phyloP scores from a whole-genome alignment of 495 filamentous ascomycete species.

The Clohesyomyces aquaticus region DNA sequence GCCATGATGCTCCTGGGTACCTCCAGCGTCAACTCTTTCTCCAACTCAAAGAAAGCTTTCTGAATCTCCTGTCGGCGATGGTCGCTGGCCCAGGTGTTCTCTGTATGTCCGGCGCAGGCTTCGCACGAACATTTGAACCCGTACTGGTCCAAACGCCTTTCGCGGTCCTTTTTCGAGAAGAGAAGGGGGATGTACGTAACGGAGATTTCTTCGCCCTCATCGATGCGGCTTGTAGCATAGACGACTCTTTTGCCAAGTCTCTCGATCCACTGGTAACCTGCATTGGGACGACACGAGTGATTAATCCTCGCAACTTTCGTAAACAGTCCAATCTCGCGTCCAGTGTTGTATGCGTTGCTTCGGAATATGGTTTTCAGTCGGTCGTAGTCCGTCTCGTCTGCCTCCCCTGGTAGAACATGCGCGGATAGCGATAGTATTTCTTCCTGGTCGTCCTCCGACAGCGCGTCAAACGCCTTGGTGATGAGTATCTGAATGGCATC shows the following conservation, averaged over 20 bases:
- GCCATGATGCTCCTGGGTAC: background rate
- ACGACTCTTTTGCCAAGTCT: slow-evolving; percentile 17
- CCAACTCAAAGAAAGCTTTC: slow-evolving; percentile 5
- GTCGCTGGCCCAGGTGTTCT: slow-evolving; percentile 14
- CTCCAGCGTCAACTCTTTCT: slow-evolving; percentile 5
- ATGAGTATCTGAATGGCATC: slow-evolving; percentile 3
- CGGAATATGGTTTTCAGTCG: slow-evolving; percentile 27
- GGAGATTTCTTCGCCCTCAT: slow-evolving; percentile 30
- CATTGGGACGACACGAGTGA: slow-evolving; percentile 36
- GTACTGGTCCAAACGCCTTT: slow-evolving; percentile 25
- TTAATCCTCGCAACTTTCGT: slow-evolving; percentile 32
- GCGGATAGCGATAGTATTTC: slow-evolving; percentile 15
- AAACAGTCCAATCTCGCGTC: slow-evolving; percentile 28
- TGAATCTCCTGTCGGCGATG: slow-evolving; percentile 23
- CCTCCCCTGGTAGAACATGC: slow-evolving; percentile 8
- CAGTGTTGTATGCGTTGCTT: slow-evolving; percentile 33
- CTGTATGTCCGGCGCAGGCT: slow-evolving; percentile 13
- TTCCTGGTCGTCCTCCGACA: slow-evolving; percentile 3
- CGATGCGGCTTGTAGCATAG: slow-evolving; percentile 22
- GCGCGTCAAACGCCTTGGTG: slow-evolving; percentile 13
- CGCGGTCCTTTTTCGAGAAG: slow-evolving; percentile 3
- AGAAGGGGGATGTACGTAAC: slow-evolving; percentile 31
- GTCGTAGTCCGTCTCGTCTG: background rate
- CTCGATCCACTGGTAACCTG: slow-evolving; percentile 29
- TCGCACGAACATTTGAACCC: slow-evolving; percentile 34